Percentiles rank a stretch among this genome's conserved stretches.
Conservation (phyloP, 2,329 filamentous ascomycete species). For the Diaporthe amygdali region DNA sequence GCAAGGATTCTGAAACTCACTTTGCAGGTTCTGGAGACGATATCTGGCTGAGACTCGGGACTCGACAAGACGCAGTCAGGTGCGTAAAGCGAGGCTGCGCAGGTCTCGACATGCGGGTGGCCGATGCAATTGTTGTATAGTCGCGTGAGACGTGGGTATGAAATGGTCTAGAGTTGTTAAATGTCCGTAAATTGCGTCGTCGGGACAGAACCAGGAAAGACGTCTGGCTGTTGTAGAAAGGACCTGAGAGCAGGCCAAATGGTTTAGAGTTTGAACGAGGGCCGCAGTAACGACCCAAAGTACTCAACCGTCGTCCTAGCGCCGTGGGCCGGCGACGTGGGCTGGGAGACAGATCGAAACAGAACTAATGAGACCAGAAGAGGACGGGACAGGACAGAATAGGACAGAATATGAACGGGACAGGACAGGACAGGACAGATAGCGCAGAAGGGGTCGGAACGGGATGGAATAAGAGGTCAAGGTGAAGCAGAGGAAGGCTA, state of each 20-base stretch:
- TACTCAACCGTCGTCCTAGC: not conserved
- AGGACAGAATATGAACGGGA: not conserved
- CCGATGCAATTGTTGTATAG: not conserved
- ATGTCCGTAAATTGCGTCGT: not conserved
- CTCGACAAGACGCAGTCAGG: not conserved
- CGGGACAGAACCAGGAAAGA: not conserved
- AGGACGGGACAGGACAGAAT: not conserved
- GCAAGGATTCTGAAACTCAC: not conserved
- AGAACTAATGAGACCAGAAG: not conserved
- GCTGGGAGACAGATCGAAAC: not conserved
- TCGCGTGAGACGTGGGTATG: not conserved
- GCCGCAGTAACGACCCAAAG: not conserved
- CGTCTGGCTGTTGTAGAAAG: not conserved
- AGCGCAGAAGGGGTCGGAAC: not conserved
- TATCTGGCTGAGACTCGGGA: not conserved
- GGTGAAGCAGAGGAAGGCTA: slow-evolving; percentile 10
- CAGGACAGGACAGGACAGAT: not conserved
- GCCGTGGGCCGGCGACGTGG: not conserved
- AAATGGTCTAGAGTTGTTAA: not conserved
- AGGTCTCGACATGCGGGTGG: slow-evolving; percentile 10
- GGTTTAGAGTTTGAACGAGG: not conserved
- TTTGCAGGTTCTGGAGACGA: not conserved
- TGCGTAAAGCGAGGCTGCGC: not conserved
- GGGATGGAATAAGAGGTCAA: not conserved
- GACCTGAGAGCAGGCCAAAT: not conserved